phyloP scores from a whole-genome alignment of 305 asterid genomes.

The Caryopteris hybrid region DNA sequence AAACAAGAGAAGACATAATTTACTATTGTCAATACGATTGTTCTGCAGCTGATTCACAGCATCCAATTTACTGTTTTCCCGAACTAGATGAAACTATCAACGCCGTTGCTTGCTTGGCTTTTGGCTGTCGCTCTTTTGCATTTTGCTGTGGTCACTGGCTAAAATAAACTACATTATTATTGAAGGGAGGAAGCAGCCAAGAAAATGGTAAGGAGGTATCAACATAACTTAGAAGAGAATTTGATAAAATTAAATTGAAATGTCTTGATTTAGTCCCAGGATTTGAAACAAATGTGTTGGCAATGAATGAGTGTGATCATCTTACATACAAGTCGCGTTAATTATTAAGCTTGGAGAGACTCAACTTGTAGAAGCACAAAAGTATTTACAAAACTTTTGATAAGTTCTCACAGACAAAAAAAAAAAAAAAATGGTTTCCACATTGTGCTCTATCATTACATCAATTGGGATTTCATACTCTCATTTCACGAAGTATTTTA shows the following conservation, averaged over 20 bases:
- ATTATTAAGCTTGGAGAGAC: not conserved
- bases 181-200: not conserved
- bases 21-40: conserved; percentile 1
- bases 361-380: not conserved
- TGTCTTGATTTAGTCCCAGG: not conserved
- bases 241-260: not conserved
- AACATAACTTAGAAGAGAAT: not conserved
- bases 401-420: not conserved
- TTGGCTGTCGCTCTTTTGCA: not conserved
- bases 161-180: not conserved
- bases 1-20: conserved; percentile 3
- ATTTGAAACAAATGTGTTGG: not conserved
- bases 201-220: not conserved
- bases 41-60: not conserved
- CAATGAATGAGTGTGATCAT: not conserved
- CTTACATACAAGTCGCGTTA: not conserved
- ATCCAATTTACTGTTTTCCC: not conserved
- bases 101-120: not conserved
- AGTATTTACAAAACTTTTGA: not conserved
- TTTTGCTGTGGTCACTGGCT: not conserved
- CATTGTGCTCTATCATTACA: not conserved
- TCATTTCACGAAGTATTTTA: not conserved
- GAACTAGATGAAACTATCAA: not conserved
- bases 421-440: not conserved
- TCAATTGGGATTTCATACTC: not conserved